A percentile compares a stretch with the other conserved stretches of the same genome.
phyloP scores from a whole-genome alignment of 306 rosid genomes.

The Prunus padus region DNA sequence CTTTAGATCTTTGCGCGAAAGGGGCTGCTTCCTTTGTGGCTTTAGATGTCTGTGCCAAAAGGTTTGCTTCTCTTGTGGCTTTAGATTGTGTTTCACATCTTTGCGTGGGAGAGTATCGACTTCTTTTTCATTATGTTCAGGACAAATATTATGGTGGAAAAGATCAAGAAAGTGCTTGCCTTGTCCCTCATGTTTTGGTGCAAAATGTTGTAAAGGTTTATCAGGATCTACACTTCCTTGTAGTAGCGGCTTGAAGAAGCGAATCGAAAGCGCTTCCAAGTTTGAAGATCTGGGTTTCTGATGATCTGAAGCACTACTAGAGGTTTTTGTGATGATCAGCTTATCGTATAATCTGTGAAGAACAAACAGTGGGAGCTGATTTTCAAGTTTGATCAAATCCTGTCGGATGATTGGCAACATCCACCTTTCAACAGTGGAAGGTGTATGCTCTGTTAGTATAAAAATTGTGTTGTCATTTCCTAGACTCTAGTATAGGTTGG shows the following conservation, averaged over 20 bases:
- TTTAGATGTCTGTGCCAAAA: no score
- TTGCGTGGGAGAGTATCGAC: background rate
- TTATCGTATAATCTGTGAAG: conserved; percentile 24
- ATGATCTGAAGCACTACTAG: background rate
- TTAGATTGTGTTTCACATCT: no score
- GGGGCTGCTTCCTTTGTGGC: no score
- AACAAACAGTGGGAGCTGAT: conserved; percentile 46
- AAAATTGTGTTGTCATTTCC: no score
- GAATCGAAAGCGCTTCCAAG: conserved; percentile 28
- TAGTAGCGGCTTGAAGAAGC: conserved; percentile 37
- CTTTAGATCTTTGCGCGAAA: no score
- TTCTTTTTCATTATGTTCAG: background rate
- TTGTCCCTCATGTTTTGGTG: background rate
- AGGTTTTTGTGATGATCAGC: conserved; percentile 3
- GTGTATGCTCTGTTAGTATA: background rate
- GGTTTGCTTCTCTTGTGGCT: no score
- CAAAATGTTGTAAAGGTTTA: background rate
- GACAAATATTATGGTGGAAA: conserved; percentile 27
- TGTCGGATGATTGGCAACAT: conserved; percentile 38
- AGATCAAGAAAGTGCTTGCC: conserved; percentile 40
- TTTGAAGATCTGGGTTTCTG: background rate
- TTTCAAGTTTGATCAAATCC: conserved; percentile 48
- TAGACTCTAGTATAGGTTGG: no score
- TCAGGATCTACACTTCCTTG: background rate
- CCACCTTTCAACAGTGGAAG: conserved; percentile 31